Base-by-base conservation (phyloP, 345 rosid genomes). In the Pistacia atlantica region DNA sequence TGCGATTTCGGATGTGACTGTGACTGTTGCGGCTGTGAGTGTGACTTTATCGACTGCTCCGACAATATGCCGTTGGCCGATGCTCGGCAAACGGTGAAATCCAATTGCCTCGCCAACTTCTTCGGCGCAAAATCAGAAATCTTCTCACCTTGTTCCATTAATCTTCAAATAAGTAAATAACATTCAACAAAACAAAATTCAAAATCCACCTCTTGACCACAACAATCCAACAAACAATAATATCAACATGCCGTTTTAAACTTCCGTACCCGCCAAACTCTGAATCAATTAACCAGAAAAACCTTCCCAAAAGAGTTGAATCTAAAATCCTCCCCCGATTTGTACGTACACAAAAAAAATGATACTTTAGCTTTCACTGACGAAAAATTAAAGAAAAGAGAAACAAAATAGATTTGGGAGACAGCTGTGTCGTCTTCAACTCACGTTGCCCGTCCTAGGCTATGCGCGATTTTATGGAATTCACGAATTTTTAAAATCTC, bases 31-130 rank as follows among this genome's bases (percentile, higher is more conserved):
- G 74, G 56, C 72, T 66, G 80, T 66, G 55, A 56, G 72, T 1
- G 74, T 73, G 75, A 70, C 46, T 62, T 42, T 46, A 48, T 28
- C 62, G 89, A 63, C 75, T 78, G 87, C 67, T 75, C 81, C 71
- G 73, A 60, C 13, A 77, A 55, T 49, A 66, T 70, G 57, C 69
- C 81, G 75, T 80, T 71, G 57, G 75, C 83, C 51, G 89, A 56
- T 28, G 87, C 70, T 51, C 80, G 77, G 66, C 82, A 78, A 25
- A 74, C 22, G 22, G 81, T 83, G 84, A 86, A 84, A 88, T 89
- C 93, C 76, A 86, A 82, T 74, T 87, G 91, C 67, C 87, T 86
- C 67, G 87, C 87, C 63, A 84, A 49, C 67, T 82, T 80, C 78
- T 86, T 88, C 22, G 80, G 85, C 46, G 81, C 78, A 33, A 79